phyloP scores from a whole-genome alignment of 768 basidiomycete species.

The Mycena haematopus region DNA sequence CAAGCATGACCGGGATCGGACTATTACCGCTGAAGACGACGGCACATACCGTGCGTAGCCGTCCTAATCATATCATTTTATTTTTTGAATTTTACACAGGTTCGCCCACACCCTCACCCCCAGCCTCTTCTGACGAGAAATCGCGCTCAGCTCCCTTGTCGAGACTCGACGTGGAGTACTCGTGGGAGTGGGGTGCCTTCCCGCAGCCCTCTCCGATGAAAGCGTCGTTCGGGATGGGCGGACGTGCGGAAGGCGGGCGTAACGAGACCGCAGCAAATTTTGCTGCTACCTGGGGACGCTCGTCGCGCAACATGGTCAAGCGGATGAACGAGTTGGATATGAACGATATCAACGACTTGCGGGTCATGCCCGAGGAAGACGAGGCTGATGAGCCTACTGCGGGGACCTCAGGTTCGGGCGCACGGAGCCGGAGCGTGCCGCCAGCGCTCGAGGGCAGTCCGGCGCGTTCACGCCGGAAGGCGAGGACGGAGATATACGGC shows the following conservation, averaged over 20 bases:
- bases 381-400: constrained; percentile 33
- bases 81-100: constrained; percentile 15
- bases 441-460: constrained; percentile 57
- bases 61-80: background rate
- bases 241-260: constrained; percentile 39
- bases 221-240: constrained; percentile 55
- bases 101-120: constrained; percentile 35
- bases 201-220: constrained; percentile 79
- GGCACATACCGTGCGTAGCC: constrained; percentile 17
- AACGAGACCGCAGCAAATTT: constrained; percentile 31
- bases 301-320: constrained; percentile 18
- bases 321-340: constrained; percentile 18
- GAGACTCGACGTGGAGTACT: constrained; percentile 59
- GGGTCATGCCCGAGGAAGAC: constrained; percentile 34
- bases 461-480: constrained; percentile 24
- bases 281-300: constrained; percentile 23
- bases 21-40: constrained; percentile 43
- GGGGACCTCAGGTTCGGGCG: constrained; percentile 36
- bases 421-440: constrained; percentile 63
- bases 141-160: constrained; percentile 4
- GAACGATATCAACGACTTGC: background rate
- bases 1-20: constrained; percentile 46
- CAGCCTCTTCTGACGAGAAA: constrained; percentile 4
- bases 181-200: constrained; percentile 95
- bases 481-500: constrained; percentile 45